Evolutionary conservation across 169 alveolate genomes (phyloP).

Genomic region (Plasmodium blacklocki): DNA sequence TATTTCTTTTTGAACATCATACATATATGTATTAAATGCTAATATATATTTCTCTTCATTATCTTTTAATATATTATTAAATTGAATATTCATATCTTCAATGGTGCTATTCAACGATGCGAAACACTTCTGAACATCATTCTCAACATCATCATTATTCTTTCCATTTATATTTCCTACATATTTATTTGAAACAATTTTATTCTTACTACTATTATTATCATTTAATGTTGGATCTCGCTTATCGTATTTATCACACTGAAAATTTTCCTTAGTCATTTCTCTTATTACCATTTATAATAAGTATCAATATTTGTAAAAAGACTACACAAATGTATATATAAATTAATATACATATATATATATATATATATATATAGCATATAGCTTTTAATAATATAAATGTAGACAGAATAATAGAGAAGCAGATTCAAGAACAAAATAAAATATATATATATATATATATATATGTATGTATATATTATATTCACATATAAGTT

Average conservation of each 20-base stretch:
- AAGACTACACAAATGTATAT: neutral
- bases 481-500: too few species aligned
- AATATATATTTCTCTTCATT: conserved; percentile 71
- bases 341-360: neutral
- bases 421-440: too few species aligned
- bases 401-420: too few species aligned
- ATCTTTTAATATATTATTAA: conserved; percentile 46
- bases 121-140: conserved; percentile 36
- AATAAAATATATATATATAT: too few species aligned
- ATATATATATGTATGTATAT: too few species aligned
- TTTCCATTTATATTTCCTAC: neutral
- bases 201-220: conserved; percentile 2
- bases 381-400: too few species aligned
- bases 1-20: conserved; percentile 73
- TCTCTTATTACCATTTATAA: neutral
- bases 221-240: too few species aligned
- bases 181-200: neutral
- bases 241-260: neutral
- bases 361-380: too few species aligned
- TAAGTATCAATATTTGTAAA: neutral
- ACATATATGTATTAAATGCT: conserved; percentile 73
- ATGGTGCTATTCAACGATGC: conserved; percentile 54
- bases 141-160: neutral
- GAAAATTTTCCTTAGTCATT: neutral
- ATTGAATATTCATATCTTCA: conserved; percentile 55